Conservation (phyloP, 2,329 filamentous ascomycete species). For the Macrophomina phaseolina region DNA sequence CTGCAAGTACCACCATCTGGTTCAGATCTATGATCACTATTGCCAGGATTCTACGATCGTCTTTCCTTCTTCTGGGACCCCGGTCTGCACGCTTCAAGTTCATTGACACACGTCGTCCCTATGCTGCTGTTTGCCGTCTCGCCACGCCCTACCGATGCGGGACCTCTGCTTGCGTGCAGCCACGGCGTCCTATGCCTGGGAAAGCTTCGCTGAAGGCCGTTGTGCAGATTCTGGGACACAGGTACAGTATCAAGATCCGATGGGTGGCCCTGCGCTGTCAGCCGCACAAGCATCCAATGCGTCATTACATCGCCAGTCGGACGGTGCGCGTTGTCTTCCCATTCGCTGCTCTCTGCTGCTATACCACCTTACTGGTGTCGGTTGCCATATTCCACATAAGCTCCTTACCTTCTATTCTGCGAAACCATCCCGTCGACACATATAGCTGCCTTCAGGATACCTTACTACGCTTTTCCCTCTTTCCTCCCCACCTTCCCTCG, state of each 20-base stretch:
- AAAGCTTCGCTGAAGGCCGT: conserved; percentile 21
- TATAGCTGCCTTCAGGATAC: conserved; percentile 14
- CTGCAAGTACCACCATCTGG: conserved; percentile 19
- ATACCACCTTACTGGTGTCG: conserved; percentile 25
- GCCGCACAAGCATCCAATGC: conserved; percentile 22
- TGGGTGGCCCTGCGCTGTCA: conserved; percentile 11
- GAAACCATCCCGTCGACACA: conserved; percentile 18
- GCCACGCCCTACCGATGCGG: conserved; percentile 8
- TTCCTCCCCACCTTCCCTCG: neutral
- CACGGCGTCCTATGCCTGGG: neutral
- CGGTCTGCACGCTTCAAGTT: conserved; percentile 23
- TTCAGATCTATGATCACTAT: conserved; percentile 24
- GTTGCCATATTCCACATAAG: conserved; percentile 17
- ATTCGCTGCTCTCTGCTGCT: conserved; percentile 27
- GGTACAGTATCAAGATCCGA: conserved; percentile 27
- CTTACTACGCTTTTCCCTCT: neutral
- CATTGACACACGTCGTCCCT: conserved; percentile 24
- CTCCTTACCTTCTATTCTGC: conserved; percentile 26
- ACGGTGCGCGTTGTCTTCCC: conserved; percentile 26
- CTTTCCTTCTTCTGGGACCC: conserved; percentile 18
- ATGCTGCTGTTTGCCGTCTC: conserved; percentile 10
- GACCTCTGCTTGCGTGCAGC: conserved; percentile 14
- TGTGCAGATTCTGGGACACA: conserved; percentile 25
- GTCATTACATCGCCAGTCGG: conserved; percentile 20
- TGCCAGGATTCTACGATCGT: conserved; percentile 21